These are phyloP conservation scores for Rutstroemia sp. DNA, from an alignment of 2,329 filamentous ascomycete genomes.

Conservation along the genomic window DNA sequence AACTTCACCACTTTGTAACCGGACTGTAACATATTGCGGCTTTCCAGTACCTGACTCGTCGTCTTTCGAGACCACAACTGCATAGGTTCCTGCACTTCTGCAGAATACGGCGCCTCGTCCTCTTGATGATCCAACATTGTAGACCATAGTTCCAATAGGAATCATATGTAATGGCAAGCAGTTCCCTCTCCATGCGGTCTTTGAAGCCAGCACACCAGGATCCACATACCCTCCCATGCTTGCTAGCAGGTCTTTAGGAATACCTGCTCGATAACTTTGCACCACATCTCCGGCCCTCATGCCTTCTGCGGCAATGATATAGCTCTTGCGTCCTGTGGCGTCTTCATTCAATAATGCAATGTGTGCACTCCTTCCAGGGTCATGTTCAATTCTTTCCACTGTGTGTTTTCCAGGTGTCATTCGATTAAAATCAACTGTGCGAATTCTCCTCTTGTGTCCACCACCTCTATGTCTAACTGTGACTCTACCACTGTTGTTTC, in stretches of 20 bases:
- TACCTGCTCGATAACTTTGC: constrained; percentile 84
- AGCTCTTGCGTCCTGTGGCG: constrained; percentile 68
- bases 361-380: constrained; percentile 86
- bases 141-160: constrained; percentile 86
- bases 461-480: constrained; percentile 90
- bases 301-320: constrained; percentile 92
- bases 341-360: constrained; percentile 79
- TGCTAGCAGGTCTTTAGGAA: constrained; percentile 76
- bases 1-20: constrained; percentile 87
- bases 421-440: constrained; percentile 83
- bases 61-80: constrained; percentile 81
- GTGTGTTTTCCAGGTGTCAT: constrained; percentile 71
- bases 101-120: constrained; percentile 82
- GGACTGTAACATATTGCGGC: constrained; percentile 73
- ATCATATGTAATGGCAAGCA: constrained; percentile 95
- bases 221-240: constrained; percentile 92
- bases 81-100: constrained; percentile 88
- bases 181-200: constrained; percentile 90
- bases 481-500: constrained; percentile 79
- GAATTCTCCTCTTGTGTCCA: constrained; percentile 84
- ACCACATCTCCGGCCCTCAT: constrained; percentile 86
- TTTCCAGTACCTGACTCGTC: constrained; percentile 56
- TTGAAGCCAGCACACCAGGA: constrained; percentile 90
- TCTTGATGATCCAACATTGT: constrained; percentile 73
- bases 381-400: constrained; percentile 93